Conservation (phyloP, 805 yeast genomes). For the Candida sithepensis region DNA sequence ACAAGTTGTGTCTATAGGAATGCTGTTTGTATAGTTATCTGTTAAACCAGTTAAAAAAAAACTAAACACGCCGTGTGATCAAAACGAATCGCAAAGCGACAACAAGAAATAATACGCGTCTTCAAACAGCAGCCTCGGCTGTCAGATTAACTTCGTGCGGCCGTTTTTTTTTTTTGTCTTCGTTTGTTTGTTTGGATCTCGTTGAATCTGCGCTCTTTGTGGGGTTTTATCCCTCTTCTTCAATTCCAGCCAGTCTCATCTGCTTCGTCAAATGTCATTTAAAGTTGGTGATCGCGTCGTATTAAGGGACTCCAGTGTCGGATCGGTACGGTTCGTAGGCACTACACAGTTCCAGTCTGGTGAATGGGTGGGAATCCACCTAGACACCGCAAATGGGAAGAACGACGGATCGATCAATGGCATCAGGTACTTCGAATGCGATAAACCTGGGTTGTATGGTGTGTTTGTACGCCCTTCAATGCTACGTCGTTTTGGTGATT, state of each 20-base stretch:
- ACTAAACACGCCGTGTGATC: no score
- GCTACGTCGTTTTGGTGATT: constrained; percentile 9
- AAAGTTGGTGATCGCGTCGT: constrained; percentile 32
- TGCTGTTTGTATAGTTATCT: no score
- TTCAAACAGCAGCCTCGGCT: not conserved
- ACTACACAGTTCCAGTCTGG: constrained; percentile 58
- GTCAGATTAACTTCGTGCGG: not conserved
- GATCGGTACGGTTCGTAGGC: constrained; percentile 50
- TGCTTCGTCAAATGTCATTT: not conserved
- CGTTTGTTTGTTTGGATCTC: no score
- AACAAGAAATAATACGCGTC: constrained; percentile 1
- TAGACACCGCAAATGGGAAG: constrained; percentile 39
- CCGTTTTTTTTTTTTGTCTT: no score
- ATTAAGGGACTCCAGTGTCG: constrained; percentile 34
- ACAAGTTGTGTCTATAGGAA: no score
- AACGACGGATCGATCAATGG: constrained; percentile 49
- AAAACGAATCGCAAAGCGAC: no score
- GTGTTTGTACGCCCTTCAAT: constrained; percentile 45
- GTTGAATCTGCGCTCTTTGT: no score
- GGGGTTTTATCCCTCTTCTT: no score
- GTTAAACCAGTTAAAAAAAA: no score
- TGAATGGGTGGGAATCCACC: constrained; percentile 49
- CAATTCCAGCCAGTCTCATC: no score
- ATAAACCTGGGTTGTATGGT: constrained; percentile 35
- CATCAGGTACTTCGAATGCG: constrained; percentile 39